phyloP scores from a whole-genome alignment of 2,329 filamentous ascomycete genomes.

The Cyclaneusma minus region DNA sequence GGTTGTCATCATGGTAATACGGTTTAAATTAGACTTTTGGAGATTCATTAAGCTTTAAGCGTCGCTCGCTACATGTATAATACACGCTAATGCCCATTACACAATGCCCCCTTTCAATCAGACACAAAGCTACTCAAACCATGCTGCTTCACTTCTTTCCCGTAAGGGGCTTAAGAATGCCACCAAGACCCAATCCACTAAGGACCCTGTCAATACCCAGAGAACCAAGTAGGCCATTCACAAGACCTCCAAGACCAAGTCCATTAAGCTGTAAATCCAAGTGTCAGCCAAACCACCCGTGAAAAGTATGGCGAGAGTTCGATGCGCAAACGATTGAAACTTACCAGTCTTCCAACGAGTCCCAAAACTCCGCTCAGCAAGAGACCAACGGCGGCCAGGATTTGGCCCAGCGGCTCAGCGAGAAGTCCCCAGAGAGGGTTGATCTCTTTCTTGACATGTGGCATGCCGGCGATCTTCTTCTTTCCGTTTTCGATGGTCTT shows the following conservation, averaged over 20 bases:
- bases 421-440: conserved; percentile 79
- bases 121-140: too few relatives aligned
- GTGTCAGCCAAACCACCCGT: too few relatives aligned
- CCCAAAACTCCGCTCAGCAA: conserved; percentile 71
- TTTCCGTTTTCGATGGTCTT: conserved; percentile 77
- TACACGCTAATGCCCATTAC: too few relatives aligned
- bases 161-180: conserved; percentile 24
- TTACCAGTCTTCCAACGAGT: conserved; percentile 59
- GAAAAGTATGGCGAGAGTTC: conserved; percentile 10
- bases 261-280: too few relatives aligned
- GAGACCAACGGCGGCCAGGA: conserved; percentile 75
- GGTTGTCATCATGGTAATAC: too few relatives aligned
- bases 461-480: conserved; percentile 81
- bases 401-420: conserved; percentile 75
- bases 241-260: conserved; percentile 66
- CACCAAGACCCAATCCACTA: conserved; percentile 51
- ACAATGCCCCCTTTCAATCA: too few relatives aligned
- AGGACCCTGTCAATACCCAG: conserved; percentile 64
- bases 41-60: too few relatives aligned
- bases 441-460: conserved; percentile 85
- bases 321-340: conserved; percentile 9
- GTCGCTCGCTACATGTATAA: too few relatives aligned
- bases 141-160: conserved; percentile 35
- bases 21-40: too few relatives aligned
- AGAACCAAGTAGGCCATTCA: conserved; percentile 65